Percentiles rank a stretch among this genome's conserved stretches.
Evolutionary conservation across 2,329 filamentous ascomycete species (phyloP).

Genomic region (Cercospora sp.): DNA sequence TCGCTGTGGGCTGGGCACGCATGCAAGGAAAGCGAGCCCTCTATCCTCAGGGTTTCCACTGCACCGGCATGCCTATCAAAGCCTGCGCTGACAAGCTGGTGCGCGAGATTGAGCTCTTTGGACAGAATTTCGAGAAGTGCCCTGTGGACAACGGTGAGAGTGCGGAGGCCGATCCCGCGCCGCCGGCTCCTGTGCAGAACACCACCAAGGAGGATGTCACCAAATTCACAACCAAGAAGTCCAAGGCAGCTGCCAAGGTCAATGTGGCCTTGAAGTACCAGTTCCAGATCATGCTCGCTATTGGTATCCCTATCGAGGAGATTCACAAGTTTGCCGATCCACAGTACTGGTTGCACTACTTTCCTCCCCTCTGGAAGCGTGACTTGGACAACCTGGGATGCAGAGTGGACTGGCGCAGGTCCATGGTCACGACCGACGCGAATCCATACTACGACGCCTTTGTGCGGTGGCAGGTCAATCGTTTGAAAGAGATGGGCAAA

Average conservation of each 20-base stretch:
- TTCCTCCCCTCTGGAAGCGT: conserved; percentile 75
- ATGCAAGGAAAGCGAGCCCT: conserved; percentile 87
- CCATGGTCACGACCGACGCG: conserved; percentile 91
- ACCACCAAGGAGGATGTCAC: conserved; percentile 75
- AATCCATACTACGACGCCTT: conserved; percentile 98
- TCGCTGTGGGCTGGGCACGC: conserved; percentile 78
- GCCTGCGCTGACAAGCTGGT: conserved; percentile 93
- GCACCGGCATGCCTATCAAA: conserved; percentile 97
- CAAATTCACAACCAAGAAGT: conserved; percentile 91
- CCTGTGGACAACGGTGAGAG: conserved; percentile 56
- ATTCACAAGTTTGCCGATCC: conserved; percentile 92
- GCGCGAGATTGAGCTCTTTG: conserved; percentile 86
- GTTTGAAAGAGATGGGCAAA: conserved; percentile 83
- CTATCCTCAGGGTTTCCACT: conserved; percentile 93
- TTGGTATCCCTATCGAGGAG: conserved; percentile 82
- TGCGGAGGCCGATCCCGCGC: conserved; percentile 46
- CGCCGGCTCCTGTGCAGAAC: conserved; percentile 60
- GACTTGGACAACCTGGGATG: conserved; percentile 83
- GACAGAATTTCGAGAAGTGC: conserved; percentile 79
- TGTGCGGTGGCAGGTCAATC: conserved; percentile 95
- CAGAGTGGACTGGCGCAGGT: conserved; percentile 88
- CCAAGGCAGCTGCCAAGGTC: conserved; percentile 81
- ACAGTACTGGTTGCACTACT: conserved; percentile 88
- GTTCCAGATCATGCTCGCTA: conserved; percentile 89
- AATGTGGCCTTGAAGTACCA: conserved; percentile 93